A percentile compares a stretch with the other conserved stretches of the same genome.
phyloP scores from a whole-genome alignment of 176 grass and related monocot species.

The Musa troglodytarum region DNA sequence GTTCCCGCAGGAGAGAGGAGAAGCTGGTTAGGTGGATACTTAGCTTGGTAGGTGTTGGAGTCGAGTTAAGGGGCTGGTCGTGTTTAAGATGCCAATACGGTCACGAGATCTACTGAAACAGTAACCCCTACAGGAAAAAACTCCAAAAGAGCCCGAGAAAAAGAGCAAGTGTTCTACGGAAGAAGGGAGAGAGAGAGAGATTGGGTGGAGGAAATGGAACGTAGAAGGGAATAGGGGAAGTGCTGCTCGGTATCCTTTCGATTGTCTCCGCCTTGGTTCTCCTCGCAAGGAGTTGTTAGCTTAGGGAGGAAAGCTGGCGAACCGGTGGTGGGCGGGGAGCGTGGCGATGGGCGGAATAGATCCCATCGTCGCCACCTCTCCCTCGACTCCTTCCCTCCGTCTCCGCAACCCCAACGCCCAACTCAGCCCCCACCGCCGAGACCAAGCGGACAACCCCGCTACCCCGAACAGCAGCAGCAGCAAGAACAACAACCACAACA shows the following conservation, averaged over 20 bases:
- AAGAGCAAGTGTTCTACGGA: background rate
- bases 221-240: background rate
- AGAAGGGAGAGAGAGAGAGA: no score
- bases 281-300: no score
- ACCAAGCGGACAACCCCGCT: conserved; percentile 18
- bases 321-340: conserved; percentile 66
- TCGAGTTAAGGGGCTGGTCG: background rate
- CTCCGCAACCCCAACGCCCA: conserved; percentile 38
- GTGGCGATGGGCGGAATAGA: conserved; percentile 45
- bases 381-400: conserved; percentile 11
- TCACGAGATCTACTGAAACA: background rate
- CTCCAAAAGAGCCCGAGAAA: background rate
- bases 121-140: background rate
- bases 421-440: conserved; percentile 16
- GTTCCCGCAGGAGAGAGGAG: background rate
- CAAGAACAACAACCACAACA: conserved; percentile 23
- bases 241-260: background rate
- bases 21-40: background rate
- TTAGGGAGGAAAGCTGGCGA: conserved; percentile 12
- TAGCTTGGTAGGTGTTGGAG: background rate
- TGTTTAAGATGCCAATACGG: background rate
- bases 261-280: background rate
- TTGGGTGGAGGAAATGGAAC: background rate
- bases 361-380: conserved; percentile 27
- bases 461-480: conserved; percentile 58